phyloP scores from a whole-genome alignment of 73 alveolate genomes.

The Paraurostyla sp. region DNA sequence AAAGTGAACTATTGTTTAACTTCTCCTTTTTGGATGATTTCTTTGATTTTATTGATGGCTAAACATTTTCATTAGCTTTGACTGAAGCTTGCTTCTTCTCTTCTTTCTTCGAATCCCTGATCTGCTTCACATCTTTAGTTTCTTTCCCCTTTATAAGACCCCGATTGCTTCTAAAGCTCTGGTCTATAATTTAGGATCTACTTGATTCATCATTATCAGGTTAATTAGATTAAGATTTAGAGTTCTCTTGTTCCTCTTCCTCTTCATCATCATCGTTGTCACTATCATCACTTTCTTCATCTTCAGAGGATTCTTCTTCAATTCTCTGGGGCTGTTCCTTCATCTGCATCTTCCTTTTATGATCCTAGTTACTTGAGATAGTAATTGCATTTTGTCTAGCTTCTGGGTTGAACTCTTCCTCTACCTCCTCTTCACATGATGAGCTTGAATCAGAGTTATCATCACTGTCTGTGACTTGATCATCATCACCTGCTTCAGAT shows the following conservation, averaged over 20 bases:
- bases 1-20: background rate
- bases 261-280: background rate
- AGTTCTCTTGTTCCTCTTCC: too few relatives aligned
- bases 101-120: background rate
- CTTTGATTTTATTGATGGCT: background rate
- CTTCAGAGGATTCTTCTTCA: background rate
- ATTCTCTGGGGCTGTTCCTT: background rate
- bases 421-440: background rate
- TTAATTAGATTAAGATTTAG: too few relatives aligned
- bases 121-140: background rate
- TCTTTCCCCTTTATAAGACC: background rate
- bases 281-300: background rate
- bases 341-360: too few relatives aligned
- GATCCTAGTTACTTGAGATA: background rate
- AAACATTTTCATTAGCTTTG: background rate
- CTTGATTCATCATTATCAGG: background rate
- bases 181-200: slow-evolving; percentile 3
- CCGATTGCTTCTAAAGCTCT: slow-evolving; percentile 17
- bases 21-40: background rate
- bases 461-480: too few relatives aligned
- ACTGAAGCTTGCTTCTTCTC: background rate
- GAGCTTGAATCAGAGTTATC: too few relatives aligned
- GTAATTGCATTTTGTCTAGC: background rate
- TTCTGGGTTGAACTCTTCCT: background rate
- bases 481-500: too few relatives aligned